Conservation (phyloP, 2,329 filamentous ascomycete genomes). For the Pseudogymnoascus sp. region DNA sequence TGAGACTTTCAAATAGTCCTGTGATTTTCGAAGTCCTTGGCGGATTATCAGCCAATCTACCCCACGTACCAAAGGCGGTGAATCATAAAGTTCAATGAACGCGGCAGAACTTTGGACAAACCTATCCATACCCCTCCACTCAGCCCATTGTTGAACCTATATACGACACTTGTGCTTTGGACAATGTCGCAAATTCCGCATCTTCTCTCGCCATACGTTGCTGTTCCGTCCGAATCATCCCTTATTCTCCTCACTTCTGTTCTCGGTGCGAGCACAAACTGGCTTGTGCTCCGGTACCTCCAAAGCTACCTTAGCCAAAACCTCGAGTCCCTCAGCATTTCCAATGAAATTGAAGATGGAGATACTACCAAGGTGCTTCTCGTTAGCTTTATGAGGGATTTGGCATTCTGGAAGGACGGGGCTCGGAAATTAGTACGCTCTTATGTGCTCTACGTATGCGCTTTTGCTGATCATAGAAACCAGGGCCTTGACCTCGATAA, state of each 20-base stretch:
- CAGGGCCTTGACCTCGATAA: slow-evolving; percentile 64
- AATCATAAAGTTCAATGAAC: not conserved
- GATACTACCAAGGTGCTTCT: slow-evolving; percentile 54
- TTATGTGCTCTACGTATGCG: slow-evolving; percentile 9
- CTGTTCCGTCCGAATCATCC: slow-evolving; percentile 47
- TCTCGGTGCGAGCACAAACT: slow-evolving; percentile 54
- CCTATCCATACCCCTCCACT: slow-evolving; percentile 2
- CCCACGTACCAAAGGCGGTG: slow-evolving; percentile 4
- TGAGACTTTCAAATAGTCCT: not conserved
- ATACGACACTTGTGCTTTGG: not conserved
- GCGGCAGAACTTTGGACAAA: not conserved
- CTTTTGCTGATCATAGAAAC: not conserved
- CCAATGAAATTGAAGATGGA: slow-evolving; percentile 20
- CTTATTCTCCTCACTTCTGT: slow-evolving; percentile 62
- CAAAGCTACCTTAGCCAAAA: slow-evolving; percentile 18
- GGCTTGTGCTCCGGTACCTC: slow-evolving; percentile 52
- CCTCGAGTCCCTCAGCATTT: not conserved
- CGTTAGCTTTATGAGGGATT: slow-evolving; percentile 74
- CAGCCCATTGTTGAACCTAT: not conserved
- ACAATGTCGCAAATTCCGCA: slow-evolving; percentile 36
- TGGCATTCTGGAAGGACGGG: slow-evolving; percentile 68
- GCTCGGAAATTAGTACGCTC: slow-evolving; percentile 54
- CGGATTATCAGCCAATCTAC: not conserved
- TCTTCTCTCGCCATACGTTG: slow-evolving; percentile 55
- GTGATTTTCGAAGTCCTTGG: not conserved